Evolutionary conservation across 164 flowering plant species (phyloP).

Genomic region (Taxillus chinensis): DNA sequence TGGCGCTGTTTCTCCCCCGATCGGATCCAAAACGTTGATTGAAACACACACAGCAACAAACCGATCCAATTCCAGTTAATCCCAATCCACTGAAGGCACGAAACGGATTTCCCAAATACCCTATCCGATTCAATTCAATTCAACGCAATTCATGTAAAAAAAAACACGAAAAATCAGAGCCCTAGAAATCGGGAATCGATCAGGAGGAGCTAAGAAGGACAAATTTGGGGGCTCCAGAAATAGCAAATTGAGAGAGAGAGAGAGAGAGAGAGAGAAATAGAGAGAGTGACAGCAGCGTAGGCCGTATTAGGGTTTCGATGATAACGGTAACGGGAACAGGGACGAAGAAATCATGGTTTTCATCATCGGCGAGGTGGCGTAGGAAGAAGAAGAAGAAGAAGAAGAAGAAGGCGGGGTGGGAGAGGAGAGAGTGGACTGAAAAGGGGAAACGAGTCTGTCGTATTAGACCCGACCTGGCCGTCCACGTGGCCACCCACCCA

Average conservation of each 20-base stretch:
- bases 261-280: not conserved
- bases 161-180: not conserved
- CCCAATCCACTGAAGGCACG: too few relatives aligned
- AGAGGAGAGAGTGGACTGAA: slow-evolving; percentile 18
- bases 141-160: not conserved
- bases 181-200: not conserved
- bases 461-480: too few relatives aligned
- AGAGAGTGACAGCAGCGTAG: not conserved
- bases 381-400: slow-evolving; percentile 11
- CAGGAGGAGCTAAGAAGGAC: not conserved
- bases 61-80: not conserved
- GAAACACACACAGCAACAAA: slow-evolving; percentile 14
- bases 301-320: not conserved
- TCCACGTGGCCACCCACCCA: too few relatives aligned
- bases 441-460: slow-evolving; percentile 3
- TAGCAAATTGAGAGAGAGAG: not conserved
- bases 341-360: not conserved
- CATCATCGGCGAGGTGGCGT: not conserved
- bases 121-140: not conserved
- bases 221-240: not conserved
- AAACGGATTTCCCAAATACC: too few relatives aligned
- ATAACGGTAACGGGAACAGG: not conserved
- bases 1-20: slow-evolving; percentile 63
- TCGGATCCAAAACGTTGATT: slow-evolving; percentile 49
- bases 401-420: slow-evolving; percentile 6